Evolutionary conservation across 2,329 filamentous ascomycete species (phyloP).

Genomic region (Podosphaera leucotricha): DNA sequence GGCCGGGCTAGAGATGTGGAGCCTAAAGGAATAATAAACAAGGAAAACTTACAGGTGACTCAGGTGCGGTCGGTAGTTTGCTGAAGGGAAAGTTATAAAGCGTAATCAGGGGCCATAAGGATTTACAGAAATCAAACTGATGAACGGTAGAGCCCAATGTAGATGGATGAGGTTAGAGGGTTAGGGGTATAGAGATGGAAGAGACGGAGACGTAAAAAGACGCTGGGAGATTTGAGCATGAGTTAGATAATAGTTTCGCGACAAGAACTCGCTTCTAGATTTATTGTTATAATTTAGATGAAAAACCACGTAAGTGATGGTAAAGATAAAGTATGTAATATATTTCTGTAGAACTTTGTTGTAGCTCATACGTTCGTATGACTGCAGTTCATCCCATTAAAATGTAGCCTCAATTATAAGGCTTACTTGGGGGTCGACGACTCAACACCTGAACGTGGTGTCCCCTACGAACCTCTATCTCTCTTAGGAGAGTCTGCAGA

Average conservation of each 20-base stretch:
- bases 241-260: background rate
- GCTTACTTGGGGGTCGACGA: too few relatives aligned
- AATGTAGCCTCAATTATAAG: too few relatives aligned
- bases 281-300: background rate
- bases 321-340: background rate
- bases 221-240: background rate
- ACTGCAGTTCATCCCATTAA: too few relatives aligned
- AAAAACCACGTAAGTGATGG: background rate
- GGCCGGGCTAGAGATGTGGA: background rate
- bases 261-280: background rate
- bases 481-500: too few relatives aligned
- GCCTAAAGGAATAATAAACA: background rate
- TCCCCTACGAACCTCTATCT: too few relatives aligned
- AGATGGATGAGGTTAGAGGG: background rate
- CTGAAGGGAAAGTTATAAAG: background rate
- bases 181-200: background rate
- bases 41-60: background rate
- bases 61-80: background rate
- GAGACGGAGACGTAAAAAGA: background rate
- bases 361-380: too few relatives aligned
- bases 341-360: too few relatives aligned
- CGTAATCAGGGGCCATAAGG: background rate
- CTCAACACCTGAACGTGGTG: too few relatives aligned
- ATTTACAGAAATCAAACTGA: background rate
- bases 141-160: background rate